Evolutionary conservation across 2,329 filamentous ascomycete species (phyloP).

Genomic region (Trichoderma sp.): DNA sequence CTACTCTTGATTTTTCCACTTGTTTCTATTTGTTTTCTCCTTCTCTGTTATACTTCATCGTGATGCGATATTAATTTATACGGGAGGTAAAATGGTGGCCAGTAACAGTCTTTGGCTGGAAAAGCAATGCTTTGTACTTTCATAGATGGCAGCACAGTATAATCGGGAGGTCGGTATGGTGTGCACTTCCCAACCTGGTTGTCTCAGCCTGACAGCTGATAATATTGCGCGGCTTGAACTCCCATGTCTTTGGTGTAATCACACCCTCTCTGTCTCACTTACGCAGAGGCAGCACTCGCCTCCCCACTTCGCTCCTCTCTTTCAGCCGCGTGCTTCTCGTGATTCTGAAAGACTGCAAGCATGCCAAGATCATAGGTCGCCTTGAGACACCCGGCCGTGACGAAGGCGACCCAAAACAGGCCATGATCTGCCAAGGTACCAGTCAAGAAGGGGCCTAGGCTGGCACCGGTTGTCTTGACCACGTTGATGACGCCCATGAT

Average conservation of each 20-base stretch:
- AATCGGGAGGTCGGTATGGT: not conserved
- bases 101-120: not conserved
- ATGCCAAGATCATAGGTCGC: conserved; percentile 58
- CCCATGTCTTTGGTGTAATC: not conserved
- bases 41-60: not conserved
- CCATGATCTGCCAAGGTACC: conserved; percentile 57
- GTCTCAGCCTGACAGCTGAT: not conserved
- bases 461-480: conserved; percentile 63
- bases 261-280: not conserved
- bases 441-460: conserved; percentile 60
- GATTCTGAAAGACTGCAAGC: conserved; percentile 35
- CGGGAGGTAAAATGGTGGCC: not conserved
- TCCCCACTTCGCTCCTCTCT: not conserved
- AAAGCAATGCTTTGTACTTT: not conserved
- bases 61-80: not conserved
- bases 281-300: not conserved
- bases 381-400: conserved; percentile 62
- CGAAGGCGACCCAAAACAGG: conserved; percentile 61
- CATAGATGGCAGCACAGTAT: not conserved
- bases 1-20: not conserved
- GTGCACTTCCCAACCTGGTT: not conserved
- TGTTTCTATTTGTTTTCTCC: not conserved
- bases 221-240: not conserved
- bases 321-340: conserved; percentile 15
- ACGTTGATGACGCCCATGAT: conserved; percentile 70